These are phyloP conservation scores for Beauveria rudraprayagi DNA, from an alignment of 2,329 filamentous ascomycete genomes.

Conservation along the genomic window DNA sequence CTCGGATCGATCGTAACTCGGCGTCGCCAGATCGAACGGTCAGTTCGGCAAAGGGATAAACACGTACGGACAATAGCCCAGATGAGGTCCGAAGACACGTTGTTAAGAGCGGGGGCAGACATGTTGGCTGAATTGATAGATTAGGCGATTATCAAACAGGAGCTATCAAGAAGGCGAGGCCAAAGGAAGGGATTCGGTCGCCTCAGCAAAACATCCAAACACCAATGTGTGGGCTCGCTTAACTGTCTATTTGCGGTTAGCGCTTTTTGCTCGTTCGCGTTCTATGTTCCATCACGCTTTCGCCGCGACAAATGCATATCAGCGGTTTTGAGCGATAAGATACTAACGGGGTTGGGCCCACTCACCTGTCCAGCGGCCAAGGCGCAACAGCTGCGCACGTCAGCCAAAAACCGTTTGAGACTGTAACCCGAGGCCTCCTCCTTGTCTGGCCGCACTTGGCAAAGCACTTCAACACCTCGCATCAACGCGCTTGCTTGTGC, in stretches of 20 bases:
- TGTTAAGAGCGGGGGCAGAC: constrained; percentile 50
- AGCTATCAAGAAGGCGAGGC: constrained; percentile 1
- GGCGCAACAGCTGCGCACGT: neutral
- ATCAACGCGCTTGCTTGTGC: neutral
- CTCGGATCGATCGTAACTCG: neutral
- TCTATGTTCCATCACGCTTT: neutral
- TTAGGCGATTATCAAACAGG: constrained; percentile 3
- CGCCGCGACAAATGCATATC: constrained; percentile 1
- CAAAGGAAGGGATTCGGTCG: neutral
- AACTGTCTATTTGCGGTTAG: constrained; percentile 25
- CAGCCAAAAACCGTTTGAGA: constrained; percentile 4
- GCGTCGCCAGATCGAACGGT: neutral
- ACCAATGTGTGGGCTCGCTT: constrained; percentile 36
- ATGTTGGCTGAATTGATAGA: constrained; percentile 40
- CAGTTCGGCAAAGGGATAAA: neutral
- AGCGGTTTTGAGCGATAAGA: neutral
- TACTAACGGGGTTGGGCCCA: neutral
- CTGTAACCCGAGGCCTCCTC: neutral
- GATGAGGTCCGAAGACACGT: constrained; percentile 84
- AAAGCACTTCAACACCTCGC: neutral
- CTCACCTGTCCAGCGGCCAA: neutral
- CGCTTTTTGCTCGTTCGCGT: neutral
- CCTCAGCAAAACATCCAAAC: constrained; percentile 5
- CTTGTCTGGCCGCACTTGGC: neutral
- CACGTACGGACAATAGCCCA: constrained; percentile 89